A percentile compares a stretch with the other conserved stretches of the same genome.
These are phyloP conservation scores for Saturnispora sanitii DNA, from an alignment of 805 yeast species.

Conservation along the genomic window DNA sequence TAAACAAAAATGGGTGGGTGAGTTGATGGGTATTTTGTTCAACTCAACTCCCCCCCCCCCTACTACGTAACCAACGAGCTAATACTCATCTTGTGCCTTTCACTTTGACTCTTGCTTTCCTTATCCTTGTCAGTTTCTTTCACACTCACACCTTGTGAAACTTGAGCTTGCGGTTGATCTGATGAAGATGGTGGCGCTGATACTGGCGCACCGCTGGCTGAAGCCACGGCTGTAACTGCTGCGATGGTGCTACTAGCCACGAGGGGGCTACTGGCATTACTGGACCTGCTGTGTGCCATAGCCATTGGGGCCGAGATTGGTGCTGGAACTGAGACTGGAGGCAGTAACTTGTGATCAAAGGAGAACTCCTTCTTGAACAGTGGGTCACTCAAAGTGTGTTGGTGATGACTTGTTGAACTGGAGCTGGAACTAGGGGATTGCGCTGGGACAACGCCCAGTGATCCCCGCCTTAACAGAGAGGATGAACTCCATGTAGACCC, in stretches of 20 bases:
- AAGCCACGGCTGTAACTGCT: neutral
- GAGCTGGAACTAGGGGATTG: constrained; percentile 4
- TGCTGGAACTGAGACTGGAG: neutral
- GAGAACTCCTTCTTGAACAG: constrained; percentile 24
- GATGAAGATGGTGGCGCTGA: too few species aligned
- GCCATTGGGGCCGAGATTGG: constrained; percentile 5
- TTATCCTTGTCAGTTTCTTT: too few species aligned
- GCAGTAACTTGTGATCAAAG: constrained; percentile 10
- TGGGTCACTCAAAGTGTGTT: constrained; percentile 15
- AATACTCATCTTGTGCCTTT: constrained; percentile 10
- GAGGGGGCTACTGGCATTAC: neutral
- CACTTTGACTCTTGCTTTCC: neutral
- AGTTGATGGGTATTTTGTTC: too few species aligned
- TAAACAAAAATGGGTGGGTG: too few species aligned
- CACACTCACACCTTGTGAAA: too few species aligned
- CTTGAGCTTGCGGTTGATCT: too few species aligned
- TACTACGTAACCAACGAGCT: constrained; percentile 8
- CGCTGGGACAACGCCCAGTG: constrained; percentile 5
- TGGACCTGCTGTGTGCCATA: neutral
- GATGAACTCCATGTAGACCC: constrained; percentile 10
- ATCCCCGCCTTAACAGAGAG: constrained; percentile 5
- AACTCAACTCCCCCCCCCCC: too few species aligned
- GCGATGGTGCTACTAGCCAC: neutral
- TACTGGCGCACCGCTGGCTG: neutral
- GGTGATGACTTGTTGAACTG: neutral